Conservation (phyloP, 1,284 basidiomycete genomes). For the Cutaneotrichosporon curvatum region DNA sequence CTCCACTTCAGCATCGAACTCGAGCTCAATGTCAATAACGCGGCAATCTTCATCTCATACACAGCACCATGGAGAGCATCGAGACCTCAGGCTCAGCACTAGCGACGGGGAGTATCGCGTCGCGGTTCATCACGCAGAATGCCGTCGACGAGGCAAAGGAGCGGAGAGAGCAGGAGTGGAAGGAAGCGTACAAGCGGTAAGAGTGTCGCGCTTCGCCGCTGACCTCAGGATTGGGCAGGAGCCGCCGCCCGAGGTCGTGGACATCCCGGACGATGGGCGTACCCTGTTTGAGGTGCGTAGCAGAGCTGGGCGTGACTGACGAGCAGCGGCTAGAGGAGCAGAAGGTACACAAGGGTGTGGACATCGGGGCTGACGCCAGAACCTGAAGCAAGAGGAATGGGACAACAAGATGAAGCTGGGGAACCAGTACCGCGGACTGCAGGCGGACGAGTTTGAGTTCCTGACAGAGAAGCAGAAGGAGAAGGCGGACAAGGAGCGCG, state of each 20-base stretch:
- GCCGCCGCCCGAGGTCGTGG: constrained; percentile 63
- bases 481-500: constrained; percentile 64
- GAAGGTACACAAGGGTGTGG: constrained; percentile 54
- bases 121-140: constrained; percentile 57
- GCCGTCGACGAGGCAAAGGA: constrained; percentile 72
- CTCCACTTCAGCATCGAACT: no score
- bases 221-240: constrained; percentile 66
- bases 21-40: no score
- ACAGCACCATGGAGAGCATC: constrained; percentile 6
- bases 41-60: no score
- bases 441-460: constrained; percentile 84
- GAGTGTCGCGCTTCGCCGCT: constrained; percentile 9
- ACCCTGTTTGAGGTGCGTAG: constrained; percentile 76
- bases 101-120: constrained; percentile 30
- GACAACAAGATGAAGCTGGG: constrained; percentile 85
- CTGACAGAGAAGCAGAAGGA: constrained; percentile 72
- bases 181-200: constrained; percentile 81
- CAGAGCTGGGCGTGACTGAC: constrained; percentile 41
- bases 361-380: constrained; percentile 43
- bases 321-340: constrained; percentile 48
- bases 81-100: constrained; percentile 19
- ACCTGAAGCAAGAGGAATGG: constrained; percentile 88
- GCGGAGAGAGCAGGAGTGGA: constrained; percentile 78
- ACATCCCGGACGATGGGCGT: constrained; percentile 63
- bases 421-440: constrained; percentile 83